phyloP scores from a whole-genome alignment of 768 basidiomycete genomes.

The Pleurotus citrinopileatus region DNA sequence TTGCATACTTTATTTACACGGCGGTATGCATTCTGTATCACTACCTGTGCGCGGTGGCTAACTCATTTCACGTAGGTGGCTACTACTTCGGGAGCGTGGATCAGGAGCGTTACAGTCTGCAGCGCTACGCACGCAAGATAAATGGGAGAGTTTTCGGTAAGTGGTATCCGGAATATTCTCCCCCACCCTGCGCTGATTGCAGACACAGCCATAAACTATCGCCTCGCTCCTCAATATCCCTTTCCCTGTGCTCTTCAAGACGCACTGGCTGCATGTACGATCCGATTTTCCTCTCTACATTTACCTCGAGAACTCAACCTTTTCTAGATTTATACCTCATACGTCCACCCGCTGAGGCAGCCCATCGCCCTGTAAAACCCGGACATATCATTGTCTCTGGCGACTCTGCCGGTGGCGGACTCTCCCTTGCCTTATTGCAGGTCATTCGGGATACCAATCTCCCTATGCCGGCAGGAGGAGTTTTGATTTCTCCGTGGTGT shows the following conservation, averaged over 20 bases:
- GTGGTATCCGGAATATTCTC: slow-evolving; percentile 15
- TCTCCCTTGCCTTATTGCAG: slow-evolving; percentile 81
- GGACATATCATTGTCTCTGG: slow-evolving; percentile 83
- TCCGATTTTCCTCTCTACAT: background rate
- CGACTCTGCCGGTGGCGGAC: slow-evolving; percentile 91
- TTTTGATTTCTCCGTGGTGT: slow-evolving; percentile 92
- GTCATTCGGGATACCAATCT: slow-evolving; percentile 81
- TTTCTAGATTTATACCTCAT: slow-evolving; percentile 81
- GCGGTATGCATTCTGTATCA: slow-evolving; percentile 42
- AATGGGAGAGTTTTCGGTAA: slow-evolving; percentile 84
- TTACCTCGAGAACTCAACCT: slow-evolving; percentile 1
- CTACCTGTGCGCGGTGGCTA: background rate
- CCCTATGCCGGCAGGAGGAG: slow-evolving; percentile 82
- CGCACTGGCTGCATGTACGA: slow-evolving; percentile 79
- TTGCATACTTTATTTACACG: slow-evolving; percentile 81
- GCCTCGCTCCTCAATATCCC: slow-evolving; percentile 95
- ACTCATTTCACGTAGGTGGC: slow-evolving; percentile 46
- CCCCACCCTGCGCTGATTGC: slow-evolving; percentile 13
- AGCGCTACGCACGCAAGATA: slow-evolving; percentile 88
- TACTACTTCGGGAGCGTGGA: slow-evolving; percentile 84
- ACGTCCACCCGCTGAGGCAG: slow-evolving; percentile 74
- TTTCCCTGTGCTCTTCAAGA: slow-evolving; percentile 95
- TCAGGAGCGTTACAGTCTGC: slow-evolving; percentile 77
- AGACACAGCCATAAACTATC: slow-evolving; percentile 66
- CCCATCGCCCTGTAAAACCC: slow-evolving; percentile 79